A percentile compares a stretch with the other conserved stretches of the same genome.
phyloP scores from a whole-genome alignment of 805 yeast genomes.

The Saccharomycopsis sp. region DNA sequence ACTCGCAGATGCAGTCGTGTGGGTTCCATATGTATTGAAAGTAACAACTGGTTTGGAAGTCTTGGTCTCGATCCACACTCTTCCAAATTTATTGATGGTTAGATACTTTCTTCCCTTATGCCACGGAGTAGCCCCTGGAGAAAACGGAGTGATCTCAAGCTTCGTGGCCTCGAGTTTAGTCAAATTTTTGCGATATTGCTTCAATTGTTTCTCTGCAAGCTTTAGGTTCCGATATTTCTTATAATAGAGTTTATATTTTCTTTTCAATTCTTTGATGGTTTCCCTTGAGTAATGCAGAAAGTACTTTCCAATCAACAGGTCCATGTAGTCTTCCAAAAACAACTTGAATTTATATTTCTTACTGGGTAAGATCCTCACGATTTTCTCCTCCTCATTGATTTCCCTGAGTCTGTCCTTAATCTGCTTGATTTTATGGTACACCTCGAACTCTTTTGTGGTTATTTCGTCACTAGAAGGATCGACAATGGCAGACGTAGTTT shows the following conservation, averaged over 20 bases:
- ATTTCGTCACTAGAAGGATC: background rate
- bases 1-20: background rate
- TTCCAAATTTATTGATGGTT: conserved; percentile 16
- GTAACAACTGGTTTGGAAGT: conserved; percentile 19
- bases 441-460: conserved; percentile 4
- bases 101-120: conserved; percentile 19
- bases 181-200: conserved; percentile 4
- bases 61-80: conserved; percentile 21
- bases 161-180: background rate
- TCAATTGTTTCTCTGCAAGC: conserved; percentile 1
- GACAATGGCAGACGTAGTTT: background rate
- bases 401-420: conserved; percentile 7
- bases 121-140: conserved; percentile 19
- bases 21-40: conserved; percentile 13
- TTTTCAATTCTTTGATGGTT: conserved; percentile 1
- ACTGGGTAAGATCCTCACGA: conserved; percentile 16
- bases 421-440: conserved; percentile 5
- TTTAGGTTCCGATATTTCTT: conserved; percentile 1
- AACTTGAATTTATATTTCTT: conserved; percentile 18
- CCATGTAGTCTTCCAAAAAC: conserved; percentile 11
- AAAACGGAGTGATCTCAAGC: conserved; percentile 14
- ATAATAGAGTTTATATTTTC: conserved; percentile 10
- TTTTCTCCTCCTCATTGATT: conserved; percentile 13
- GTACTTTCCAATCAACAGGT: background rate
- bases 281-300: background rate